Conservation (phyloP, 306 rosid genomes). For the Canavalia ensiformis region DNA sequence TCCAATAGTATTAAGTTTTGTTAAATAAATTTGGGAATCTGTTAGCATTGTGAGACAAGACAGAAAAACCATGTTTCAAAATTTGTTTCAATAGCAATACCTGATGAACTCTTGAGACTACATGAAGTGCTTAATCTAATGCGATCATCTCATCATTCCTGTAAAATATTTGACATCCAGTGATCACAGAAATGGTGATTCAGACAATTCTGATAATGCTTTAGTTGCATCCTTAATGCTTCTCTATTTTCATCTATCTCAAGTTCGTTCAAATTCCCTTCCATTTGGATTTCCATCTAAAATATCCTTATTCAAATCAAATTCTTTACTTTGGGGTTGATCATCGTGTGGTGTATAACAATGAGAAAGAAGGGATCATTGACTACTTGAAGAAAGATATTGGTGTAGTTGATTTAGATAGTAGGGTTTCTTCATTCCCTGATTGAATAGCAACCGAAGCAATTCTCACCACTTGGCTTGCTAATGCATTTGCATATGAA, state of each 20-base stretch:
- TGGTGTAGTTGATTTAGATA: constrained; percentile 75
- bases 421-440: constrained; percentile 60
- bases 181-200: no score
- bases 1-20: no score
- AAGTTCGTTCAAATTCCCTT: constrained; percentile 75
- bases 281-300: constrained; percentile 71
- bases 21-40: no score
- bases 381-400: constrained; percentile 70
- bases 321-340: constrained; percentile 88
- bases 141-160: no score
- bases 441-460: constrained; percentile 83
- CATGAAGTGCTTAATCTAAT: no score
- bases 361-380: constrained; percentile 83
- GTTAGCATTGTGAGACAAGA: no score
- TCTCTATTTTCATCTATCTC: constrained; percentile 79
- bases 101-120: no score
- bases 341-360: constrained; percentile 78
- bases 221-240: constrained; percentile 70
- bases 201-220: no score
- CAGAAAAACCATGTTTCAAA: no score
- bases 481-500: constrained; percentile 82
- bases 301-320: constrained; percentile 86
- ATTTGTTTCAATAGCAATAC: no score
- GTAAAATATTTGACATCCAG: no score
- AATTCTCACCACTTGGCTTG: constrained; percentile 84